phyloP scores from a whole-genome alignment of 2,329 filamentous ascomycete species.

The Neodidymelliopsis sp. region DNA sequence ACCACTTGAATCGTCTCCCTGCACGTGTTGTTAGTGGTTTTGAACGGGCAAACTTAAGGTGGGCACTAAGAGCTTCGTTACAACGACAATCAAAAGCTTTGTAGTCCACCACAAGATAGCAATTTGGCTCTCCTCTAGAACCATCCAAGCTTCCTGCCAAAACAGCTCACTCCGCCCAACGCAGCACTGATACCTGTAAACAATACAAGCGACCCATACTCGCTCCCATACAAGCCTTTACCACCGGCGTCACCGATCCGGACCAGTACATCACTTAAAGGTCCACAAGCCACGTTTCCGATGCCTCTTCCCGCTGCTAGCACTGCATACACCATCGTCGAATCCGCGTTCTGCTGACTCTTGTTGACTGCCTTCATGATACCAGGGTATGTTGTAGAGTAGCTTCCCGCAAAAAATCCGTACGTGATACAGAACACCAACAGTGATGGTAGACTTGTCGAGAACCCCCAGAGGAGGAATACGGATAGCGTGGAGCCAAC shows the following conservation, averaged over 20 bases:
- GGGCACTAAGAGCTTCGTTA: too few species aligned
- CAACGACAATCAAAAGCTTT: too few species aligned
- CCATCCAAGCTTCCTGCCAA: slow-evolving; percentile 31
- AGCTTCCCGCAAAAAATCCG: slow-evolving; percentile 45
- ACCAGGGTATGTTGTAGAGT: slow-evolving; percentile 34
- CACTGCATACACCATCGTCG: slow-evolving; percentile 56
- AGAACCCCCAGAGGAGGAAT: slow-evolving; percentile 58
- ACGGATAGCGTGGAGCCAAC: slow-evolving; percentile 51
- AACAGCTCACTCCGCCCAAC: slow-evolving; percentile 36
- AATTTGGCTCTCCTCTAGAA: too few species aligned
- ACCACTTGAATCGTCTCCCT: too few species aligned
- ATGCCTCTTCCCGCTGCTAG: slow-evolving; percentile 58
- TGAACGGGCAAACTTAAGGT: too few species aligned
- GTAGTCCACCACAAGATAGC: too few species aligned
- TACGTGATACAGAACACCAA: slow-evolving; percentile 44
- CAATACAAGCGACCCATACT: slow-evolving; percentile 52
- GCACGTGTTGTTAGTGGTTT: too few species aligned
- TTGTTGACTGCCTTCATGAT: slow-evolving; percentile 34
- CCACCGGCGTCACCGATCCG: slow-evolving; percentile 22
- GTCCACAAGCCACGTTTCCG: slow-evolving; percentile 59
- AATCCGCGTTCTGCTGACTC: slow-evolving; percentile 27
- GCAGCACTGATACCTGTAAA: slow-evolving; percentile 53
- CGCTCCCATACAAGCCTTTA: slow-evolving; percentile 49
- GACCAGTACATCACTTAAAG: slow-evolving; percentile 57
- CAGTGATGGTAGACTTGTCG: slow-evolving; percentile 47